These are phyloP conservation scores for Kwoniella mangroviensis DNA, from an alignment of 768 basidiomycete genomes.

Conservation along the genomic window DNA sequence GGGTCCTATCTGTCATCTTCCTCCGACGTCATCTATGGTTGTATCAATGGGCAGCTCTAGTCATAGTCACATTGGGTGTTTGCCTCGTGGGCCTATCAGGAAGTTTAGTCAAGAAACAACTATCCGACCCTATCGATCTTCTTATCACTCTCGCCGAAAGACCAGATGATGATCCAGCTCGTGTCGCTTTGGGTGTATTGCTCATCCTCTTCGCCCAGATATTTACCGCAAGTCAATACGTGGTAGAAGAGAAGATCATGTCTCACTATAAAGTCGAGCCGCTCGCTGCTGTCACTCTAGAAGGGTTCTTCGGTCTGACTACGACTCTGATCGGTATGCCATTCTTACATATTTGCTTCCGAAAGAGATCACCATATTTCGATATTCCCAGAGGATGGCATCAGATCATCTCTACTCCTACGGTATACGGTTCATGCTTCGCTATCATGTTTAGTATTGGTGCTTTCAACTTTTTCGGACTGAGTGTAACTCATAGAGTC, in stretches of 20 bases:
- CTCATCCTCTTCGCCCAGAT: slow-evolving; percentile 92
- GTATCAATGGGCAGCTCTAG: slow-evolving; percentile 91
- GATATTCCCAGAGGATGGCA: slow-evolving; percentile 87
- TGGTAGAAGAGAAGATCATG: slow-evolving; percentile 97
- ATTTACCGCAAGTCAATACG: slow-evolving; percentile 65
- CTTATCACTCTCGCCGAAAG: slow-evolving; percentile 48
- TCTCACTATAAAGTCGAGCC: slow-evolving; percentile 81
- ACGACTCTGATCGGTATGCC: slow-evolving; percentile 81
- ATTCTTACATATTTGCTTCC: slow-evolving; percentile 63
- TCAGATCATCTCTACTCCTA: slow-evolving; percentile 80
- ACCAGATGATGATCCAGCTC: slow-evolving; percentile 52
- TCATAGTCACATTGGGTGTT: slow-evolving; percentile 70
- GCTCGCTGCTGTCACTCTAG: slow-evolving; percentile 84
- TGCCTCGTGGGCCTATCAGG: slow-evolving; percentile 72
- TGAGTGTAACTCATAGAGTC: slow-evolving; percentile 89
- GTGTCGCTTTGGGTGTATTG: slow-evolving; percentile 68
- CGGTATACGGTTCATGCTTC: slow-evolving; percentile 69
- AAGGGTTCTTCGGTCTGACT: slow-evolving; percentile 86
- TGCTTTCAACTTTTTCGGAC: slow-evolving; percentile 84
- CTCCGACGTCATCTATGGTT: slow-evolving; percentile 80
- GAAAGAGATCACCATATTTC: slow-evolving; percentile 64
- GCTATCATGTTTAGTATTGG: slow-evolving; percentile 78
- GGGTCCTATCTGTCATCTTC: slow-evolving; percentile 86
- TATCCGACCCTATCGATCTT: slow-evolving; percentile 14
- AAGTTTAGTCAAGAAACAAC: slow-evolving; percentile 76